Evolutionary conservation across 441 rosid species (phyloP), one percentile per base, ranked within the genome.

Genomic region (Adansonia rubrostipa): DNA sequence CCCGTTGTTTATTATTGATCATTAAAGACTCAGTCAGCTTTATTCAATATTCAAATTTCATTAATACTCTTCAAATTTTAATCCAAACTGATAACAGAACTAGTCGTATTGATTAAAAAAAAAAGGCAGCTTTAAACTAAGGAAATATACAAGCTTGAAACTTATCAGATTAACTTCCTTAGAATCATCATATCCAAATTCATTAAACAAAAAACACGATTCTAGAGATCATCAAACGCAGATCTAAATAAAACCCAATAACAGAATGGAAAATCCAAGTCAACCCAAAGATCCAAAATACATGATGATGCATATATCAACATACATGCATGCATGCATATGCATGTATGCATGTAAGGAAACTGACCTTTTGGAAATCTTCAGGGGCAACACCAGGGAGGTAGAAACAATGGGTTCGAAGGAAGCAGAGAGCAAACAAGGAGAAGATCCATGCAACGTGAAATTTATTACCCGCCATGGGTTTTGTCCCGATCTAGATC

Each of bases 311-410:
- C 69, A 79, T 3, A 33, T 62, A 77, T 13, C 28, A 40, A 20
- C 8, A 74, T 40, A 10, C 63, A 57, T 11, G 33, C 33, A 65
- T n/a, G 68, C 8, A 20, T 11, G 22, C 10, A 28, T 36, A 24
- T 24, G 28, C 11, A 42, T 61, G 66, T 40, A 70, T 8, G 47
- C 62, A 60, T 57, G 28, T 4, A 15, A 58, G 5, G 42, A 19
- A 58, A 71, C 83, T 57, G 57, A 92, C 98, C 91, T 84, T 87
- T 17, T 71, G 65, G 79, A 95, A 95, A 83, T 93, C 98, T 81
- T 87, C 80, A 51, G 99, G 99, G 63, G 99, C 92, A 40, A 95
- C 98, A 6, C 98, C 99, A 20, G 99, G 99, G 77, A 95, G 97
- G 77, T 95, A 95, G 82, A 95, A 95, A 84, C 87, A 87, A 81